Base-by-base conservation (phyloP, 1,139 yeast genomes). In the Yamadazyma friedrichii region DNA sequence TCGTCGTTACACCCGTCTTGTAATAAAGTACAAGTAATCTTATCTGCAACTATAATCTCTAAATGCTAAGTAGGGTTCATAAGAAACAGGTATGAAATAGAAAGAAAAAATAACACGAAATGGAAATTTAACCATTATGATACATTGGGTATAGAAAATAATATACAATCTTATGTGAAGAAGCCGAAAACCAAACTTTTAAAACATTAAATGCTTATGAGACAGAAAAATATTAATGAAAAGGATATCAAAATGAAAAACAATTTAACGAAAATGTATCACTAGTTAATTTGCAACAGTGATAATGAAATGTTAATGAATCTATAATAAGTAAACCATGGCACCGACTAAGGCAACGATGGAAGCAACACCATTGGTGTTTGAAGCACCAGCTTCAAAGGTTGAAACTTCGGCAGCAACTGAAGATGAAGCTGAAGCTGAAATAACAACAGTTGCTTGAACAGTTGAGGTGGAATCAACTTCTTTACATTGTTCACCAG, bases 311-410 rank as follows among this genome's bases (percentile, higher is more conserved):
- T 28, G 10, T 25, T 32, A 20, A 20, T 20, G 24, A 20, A 20
- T n/a, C 35, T 46, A 46, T 35, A 42, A 36, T 42, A 51, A 50
- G 46, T 47, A 50, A 39, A 48, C 47, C 15, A 50, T 31, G 29
- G 50, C 42, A 35, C 50, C 53, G 22, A 42, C 42, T 31, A 51
- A 42, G 16, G 51, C 53, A 24, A 51, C 15, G 22, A 49, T 29
- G 11, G 54, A 50, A 30, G 53, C 40, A 38, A 65, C 55, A 40
- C 62, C 62, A 41, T 54, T 54, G 38, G 50, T 48, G 37, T 54
- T 51, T 46, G 61, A 60, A 43, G 56, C 53, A 48, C 61, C 62
- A 43, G 54, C 66, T 48, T 54, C 59, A 47, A 46, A 55, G 40
- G 50, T 48, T 35, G 58, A 45, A 36, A 51, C 50, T 31, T 48